Conservation (phyloP, 441 rosid genomes). For the Aquilaria agallochum region DNA sequence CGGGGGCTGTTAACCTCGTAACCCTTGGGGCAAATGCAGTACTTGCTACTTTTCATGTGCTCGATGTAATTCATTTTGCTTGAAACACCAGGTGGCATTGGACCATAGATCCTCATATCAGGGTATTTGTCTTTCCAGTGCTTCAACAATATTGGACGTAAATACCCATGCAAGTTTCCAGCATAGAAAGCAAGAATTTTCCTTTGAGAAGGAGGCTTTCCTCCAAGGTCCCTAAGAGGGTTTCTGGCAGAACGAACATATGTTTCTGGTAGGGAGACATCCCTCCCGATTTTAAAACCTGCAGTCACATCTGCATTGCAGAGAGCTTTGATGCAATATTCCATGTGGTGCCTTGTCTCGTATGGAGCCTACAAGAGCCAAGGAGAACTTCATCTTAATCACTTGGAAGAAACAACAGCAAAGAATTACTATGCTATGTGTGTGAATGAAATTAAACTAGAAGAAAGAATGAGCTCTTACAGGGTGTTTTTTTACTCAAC, state of each 20-base stretch:
- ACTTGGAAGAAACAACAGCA: too few relatives aligned
- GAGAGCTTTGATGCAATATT: slow-evolving; percentile 85
- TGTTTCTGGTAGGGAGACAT: slow-evolving; percentile 92
- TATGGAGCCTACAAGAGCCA: slow-evolving; percentile 70
- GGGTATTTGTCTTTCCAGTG: slow-evolving; percentile 87
- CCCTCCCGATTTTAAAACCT: slow-evolving; percentile 90
- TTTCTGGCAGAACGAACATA: slow-evolving; percentile 83
- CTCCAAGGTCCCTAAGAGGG: slow-evolving; percentile 87
- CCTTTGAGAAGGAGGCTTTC: slow-evolving; percentile 68
- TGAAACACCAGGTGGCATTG: slow-evolving; percentile 84
- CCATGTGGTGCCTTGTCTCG: slow-evolving; percentile 94
- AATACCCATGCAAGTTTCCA: slow-evolving; percentile 78
- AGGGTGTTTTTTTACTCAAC: not conserved
- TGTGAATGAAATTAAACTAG: too few relatives aligned
- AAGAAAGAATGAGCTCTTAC: too few relatives aligned
- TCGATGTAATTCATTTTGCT: slow-evolving; percentile 91
- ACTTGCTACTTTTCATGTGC: slow-evolving; percentile 90
- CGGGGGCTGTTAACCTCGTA: slow-evolving; percentile 90
- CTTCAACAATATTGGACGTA: slow-evolving; percentile 61
- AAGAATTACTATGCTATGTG: too few relatives aligned
- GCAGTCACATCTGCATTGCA: slow-evolving; percentile 88
- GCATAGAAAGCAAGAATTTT: slow-evolving; percentile 80
- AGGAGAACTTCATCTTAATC: not conserved
- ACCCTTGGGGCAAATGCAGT: slow-evolving; percentile 86
- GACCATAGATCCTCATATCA: slow-evolving; percentile 69